Percentiles rank a stretch among this genome's conserved stretches.
phyloP scores from a whole-genome alignment of 257 asterid genomes.

The Gardenia jasminoides region DNA sequence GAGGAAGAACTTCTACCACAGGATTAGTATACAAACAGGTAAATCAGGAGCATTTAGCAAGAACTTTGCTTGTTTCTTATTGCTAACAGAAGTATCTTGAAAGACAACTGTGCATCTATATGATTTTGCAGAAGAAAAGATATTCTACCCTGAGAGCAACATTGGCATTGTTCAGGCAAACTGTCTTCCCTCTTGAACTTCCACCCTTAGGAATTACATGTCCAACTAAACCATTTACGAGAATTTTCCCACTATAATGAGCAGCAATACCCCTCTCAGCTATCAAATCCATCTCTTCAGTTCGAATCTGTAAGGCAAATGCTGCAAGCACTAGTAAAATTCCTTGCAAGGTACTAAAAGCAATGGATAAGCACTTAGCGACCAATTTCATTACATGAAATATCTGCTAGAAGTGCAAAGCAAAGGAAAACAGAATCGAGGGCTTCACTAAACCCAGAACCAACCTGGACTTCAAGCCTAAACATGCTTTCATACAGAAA shows the following conservation, averaged over 20 bases:
- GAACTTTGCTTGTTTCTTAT: neutral
- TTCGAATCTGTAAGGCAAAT: slow-evolving; percentile 61
- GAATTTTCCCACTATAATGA: slow-evolving; percentile 80
- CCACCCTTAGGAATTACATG: slow-evolving; percentile 52
- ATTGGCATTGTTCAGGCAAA: slow-evolving; percentile 84
- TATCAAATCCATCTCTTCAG: slow-evolving; percentile 93
- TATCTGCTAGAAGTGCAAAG: neutral
- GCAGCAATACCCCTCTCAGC: slow-evolving; percentile 95
- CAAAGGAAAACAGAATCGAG: neutral
- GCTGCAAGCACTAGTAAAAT: neutral
- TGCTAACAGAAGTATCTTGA: neutral
- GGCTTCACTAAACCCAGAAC: slow-evolving; percentile 9
- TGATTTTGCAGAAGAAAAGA: slow-evolving; percentile 21
- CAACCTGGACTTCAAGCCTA: slow-evolving; percentile 91
- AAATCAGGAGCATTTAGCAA: neutral
- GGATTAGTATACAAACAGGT: slow-evolving; percentile 19
- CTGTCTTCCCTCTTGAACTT: slow-evolving; percentile 56
- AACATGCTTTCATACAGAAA: slow-evolving; percentile 94
- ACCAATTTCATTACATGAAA: neutral
- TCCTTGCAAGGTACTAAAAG: neutral
- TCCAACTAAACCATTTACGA: slow-evolving; percentile 82
- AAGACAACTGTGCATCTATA: neutral
- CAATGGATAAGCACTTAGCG: neutral
- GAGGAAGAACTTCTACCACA: slow-evolving; percentile 15
- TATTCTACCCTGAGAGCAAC: slow-evolving; percentile 78